phyloP scores from a whole-genome alignment of 1,284 basidiomycete genomes.

The Wallemia mellicola region DNA sequence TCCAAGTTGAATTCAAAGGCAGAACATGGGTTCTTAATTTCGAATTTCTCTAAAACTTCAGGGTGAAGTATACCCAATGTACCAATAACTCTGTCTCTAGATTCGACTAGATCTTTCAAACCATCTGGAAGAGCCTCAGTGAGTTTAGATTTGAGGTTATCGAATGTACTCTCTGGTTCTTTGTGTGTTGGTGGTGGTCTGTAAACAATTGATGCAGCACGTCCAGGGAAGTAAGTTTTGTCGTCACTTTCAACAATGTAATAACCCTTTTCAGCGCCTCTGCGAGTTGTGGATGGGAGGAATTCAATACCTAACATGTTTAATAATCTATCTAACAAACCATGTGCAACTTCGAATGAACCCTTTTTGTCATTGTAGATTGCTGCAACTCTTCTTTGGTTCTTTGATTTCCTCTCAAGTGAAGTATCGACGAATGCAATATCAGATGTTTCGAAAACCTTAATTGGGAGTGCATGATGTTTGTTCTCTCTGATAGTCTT shows the following conservation, averaged over 20 bases:
- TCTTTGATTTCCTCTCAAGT: conserved; percentile 55
- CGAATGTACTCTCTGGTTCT: neutral
- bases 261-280: conserved; percentile 36
- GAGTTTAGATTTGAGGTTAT: conserved; percentile 5
- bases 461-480: conserved; percentile 68
- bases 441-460: conserved; percentile 79
- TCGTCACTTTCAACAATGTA: conserved; percentile 64
- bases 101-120: conserved; percentile 15
- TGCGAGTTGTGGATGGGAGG: conserved; percentile 26
- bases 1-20: conserved; percentile 79
- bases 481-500: conserved; percentile 94
- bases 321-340: conserved; percentile 78
- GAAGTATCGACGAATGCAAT: conserved; percentile 58
- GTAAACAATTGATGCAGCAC: conserved; percentile 69
- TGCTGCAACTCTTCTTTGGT: conserved; percentile 58
- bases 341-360: conserved; percentile 88
- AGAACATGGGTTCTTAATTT: conserved; percentile 83
- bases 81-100: conserved; percentile 40
- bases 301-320: conserved; percentile 67
- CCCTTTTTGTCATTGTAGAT: conserved; percentile 90
- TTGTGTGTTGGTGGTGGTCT: conserved; percentile 23
- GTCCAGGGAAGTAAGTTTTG: conserved; percentile 76
- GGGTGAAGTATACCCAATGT: conserved; percentile 70
- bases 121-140: conserved; percentile 11
- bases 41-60: conserved; percentile 62